A percentile compares a stretch with the other conserved stretches of the same genome.
Conservation (phyloP, 2,329 filamentous ascomycete species). For the Bipolaris zeicola region DNA sequence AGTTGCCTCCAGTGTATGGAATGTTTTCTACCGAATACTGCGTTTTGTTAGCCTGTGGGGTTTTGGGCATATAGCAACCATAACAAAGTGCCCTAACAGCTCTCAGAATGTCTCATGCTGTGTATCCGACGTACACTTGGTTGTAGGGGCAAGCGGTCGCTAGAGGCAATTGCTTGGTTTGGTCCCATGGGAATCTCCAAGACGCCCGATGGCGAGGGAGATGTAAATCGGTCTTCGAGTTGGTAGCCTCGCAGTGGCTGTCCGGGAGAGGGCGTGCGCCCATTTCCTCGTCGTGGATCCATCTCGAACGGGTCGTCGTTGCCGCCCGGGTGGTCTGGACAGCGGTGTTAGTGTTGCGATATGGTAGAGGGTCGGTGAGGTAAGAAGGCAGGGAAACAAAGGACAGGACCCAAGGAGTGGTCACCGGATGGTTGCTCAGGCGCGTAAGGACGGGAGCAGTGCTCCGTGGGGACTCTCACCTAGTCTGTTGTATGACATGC, state of each 20-base stretch:
- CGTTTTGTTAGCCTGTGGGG: constrained; percentile 1
- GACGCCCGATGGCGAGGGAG: constrained; percentile 53
- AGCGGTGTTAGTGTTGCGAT: constrained; percentile 13
- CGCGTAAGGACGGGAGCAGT: too few species aligned
- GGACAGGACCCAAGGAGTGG: not conserved
- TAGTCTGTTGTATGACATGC: constrained; percentile 47
- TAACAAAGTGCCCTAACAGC: constrained; percentile 1
- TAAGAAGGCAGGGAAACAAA: not conserved
- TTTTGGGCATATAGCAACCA: not conserved
- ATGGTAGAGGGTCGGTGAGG: not conserved
- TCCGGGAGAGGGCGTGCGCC: constrained; percentile 73
- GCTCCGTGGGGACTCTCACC: constrained; percentile 33
- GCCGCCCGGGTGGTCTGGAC: constrained; percentile 25
- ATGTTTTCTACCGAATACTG: constrained; percentile 76
- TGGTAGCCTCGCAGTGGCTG: constrained; percentile 80
- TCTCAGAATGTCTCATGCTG: not conserved
- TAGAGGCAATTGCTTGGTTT: constrained; percentile 62
- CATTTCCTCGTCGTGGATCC: constrained; percentile 57
- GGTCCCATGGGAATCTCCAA: constrained; percentile 73
- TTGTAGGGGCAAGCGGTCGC: constrained; percentile 80
- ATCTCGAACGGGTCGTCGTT: constrained; percentile 48
- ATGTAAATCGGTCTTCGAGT: constrained; percentile 75
- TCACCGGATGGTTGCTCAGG: too few species aligned
- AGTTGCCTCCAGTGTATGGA: constrained; percentile 67
- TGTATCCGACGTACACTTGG: constrained; percentile 70